Conservation (phyloP, 140 eudicot species). For the Flaveria floridana region DNA sequence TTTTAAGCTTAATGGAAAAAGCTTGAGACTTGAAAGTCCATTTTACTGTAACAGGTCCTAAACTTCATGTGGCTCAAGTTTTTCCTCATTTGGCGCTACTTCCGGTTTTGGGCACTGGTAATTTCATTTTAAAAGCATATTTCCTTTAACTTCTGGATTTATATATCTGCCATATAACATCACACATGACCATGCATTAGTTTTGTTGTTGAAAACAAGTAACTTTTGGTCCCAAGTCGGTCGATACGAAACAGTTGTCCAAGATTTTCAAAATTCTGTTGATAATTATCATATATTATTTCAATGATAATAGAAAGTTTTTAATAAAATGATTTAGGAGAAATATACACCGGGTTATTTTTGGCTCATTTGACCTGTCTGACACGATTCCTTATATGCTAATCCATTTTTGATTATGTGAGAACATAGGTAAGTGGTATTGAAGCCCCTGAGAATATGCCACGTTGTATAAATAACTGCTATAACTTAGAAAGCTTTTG, state of each 20-base stretch:
- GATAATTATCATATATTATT: background rate
- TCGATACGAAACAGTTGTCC: background rate
- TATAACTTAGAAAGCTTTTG: conserved; percentile 90
- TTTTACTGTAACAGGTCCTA: conserved; percentile 58
- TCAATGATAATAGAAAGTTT: background rate
- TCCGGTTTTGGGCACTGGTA: conserved; percentile 96
- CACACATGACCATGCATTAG: background rate
- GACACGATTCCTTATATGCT: background rate
- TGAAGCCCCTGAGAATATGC: conserved; percentile 98
- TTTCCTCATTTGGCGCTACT: conserved; percentile 96
- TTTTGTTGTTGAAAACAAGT: background rate
- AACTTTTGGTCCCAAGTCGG: background rate
- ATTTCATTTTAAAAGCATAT: conserved; percentile 12
- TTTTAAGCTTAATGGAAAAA: conserved; percentile 21
- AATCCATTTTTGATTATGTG: background rate
- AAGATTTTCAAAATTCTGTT: background rate
- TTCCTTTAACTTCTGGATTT: background rate
- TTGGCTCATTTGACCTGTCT: background rate
- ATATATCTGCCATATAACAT: background rate
- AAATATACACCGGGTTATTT: background rate
- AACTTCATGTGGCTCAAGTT: conserved; percentile 99
- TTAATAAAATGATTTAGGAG: conserved; percentile 3
- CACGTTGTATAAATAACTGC: conserved; percentile 85
- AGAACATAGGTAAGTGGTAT: conserved; percentile 66
- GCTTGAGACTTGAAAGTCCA: conserved; percentile 4